Conservation (phyloP, 768 basidiomycete species). For the Boletus fagicola region DNA sequence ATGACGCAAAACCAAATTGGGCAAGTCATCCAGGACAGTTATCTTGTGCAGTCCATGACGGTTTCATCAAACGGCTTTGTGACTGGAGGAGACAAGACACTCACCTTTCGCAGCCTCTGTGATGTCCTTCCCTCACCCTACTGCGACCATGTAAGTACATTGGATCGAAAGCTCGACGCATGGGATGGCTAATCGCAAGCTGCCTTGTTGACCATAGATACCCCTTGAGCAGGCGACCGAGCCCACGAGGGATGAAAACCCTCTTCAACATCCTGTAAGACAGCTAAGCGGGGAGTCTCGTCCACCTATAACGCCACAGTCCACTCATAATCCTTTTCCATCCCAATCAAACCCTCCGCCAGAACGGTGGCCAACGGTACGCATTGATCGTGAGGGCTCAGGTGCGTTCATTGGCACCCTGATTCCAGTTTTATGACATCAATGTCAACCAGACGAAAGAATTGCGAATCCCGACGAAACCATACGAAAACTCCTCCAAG, state of each 20-base stretch:
- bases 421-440: not conserved
- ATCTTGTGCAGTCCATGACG: not conserved
- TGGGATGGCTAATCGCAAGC: not conserved
- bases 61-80: slow-evolving; percentile 7
- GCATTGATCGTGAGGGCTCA: not conserved
- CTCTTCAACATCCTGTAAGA: not conserved
- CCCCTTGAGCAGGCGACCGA: not conserved
- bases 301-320: slow-evolving; percentile 7
- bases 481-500: not conserved
- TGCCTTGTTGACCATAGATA: not conserved
- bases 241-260: not conserved
- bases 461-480: not conserved
- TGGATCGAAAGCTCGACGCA: not conserved
- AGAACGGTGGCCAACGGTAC: slow-evolving; percentile 24
- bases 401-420: not conserved
- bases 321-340: slow-evolving; percentile 9
- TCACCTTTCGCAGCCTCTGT: not conserved
- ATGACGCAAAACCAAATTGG: slow-evolving; percentile 7
- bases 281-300: slow-evolving; percentile 6
- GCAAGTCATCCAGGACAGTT: slow-evolving; percentile 1
- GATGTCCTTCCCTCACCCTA: not conserved
- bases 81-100: slow-evolving; percentile 1
- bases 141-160: not conserved
- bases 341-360: not conserved
- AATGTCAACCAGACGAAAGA: not conserved